Evolutionary conservation across 139 green algal genomes (phyloP).

Genomic region (Chlorella ohadii): DNA sequence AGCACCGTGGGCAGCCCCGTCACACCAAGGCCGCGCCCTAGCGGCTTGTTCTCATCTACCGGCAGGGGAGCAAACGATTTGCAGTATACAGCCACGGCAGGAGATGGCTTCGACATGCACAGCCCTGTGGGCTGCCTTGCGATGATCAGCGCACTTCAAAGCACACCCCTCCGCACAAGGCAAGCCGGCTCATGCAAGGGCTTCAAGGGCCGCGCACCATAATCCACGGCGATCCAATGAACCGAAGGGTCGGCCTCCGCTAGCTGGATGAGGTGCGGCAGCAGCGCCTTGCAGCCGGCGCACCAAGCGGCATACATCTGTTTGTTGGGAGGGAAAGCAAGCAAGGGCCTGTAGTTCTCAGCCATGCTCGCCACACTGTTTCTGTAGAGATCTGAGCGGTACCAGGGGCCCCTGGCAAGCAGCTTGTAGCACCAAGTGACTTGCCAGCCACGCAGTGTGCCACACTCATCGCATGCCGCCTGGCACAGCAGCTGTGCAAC

Average conservation of each 20-base stretch:
- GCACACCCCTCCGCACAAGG: background rate
- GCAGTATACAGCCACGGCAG: background rate
- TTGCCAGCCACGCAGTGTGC: too few relatives aligned
- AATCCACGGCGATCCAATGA: conserved; percentile 69
- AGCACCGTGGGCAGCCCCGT: conserved; percentile 95
- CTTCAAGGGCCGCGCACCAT: background rate
- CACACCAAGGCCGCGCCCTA: conserved; percentile 80
- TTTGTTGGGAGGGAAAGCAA: too few relatives aligned
- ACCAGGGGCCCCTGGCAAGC: too few relatives aligned
- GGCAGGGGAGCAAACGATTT: conserved; percentile 52
- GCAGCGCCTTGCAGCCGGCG: conserved; percentile 86
- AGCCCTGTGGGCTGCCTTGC: too few relatives aligned
- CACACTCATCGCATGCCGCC: too few relatives aligned
- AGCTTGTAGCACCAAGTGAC: too few relatives aligned
- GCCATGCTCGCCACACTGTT: too few relatives aligned
- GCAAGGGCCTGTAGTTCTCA: too few relatives aligned
- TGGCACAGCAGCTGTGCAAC: too few relatives aligned
- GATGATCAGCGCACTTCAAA: background rate
- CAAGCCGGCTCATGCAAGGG: too few relatives aligned
- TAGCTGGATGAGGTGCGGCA: conserved; percentile 85
- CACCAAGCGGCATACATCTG: conserved; percentile 91
- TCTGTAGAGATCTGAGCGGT: too few relatives aligned
- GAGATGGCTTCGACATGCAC: too few relatives aligned
- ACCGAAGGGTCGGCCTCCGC: conserved; percentile 72
- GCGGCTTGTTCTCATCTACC: conserved; percentile 82